phyloP scores from a whole-genome alignment of 1,139 yeast genomes.

The Kodamaea plutei region DNA sequence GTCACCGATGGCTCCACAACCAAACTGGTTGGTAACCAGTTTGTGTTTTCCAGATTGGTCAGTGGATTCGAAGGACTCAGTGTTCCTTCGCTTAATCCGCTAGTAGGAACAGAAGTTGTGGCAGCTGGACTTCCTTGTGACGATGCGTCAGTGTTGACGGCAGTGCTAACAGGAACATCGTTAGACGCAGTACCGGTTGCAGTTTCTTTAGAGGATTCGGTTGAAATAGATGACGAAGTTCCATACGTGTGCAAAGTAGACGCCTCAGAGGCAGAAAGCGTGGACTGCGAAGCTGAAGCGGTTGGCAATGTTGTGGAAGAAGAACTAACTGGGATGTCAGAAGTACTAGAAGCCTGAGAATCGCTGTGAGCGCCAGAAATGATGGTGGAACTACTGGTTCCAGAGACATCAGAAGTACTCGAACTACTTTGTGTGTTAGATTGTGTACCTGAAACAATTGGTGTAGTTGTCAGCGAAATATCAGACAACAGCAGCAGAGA shows the following conservation, averaged over 20 bases:
- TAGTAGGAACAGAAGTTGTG: constrained; percentile 17
- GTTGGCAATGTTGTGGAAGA: constrained; percentile 7
- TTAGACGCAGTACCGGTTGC: constrained; percentile 6
- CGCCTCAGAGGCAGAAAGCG: constrained; percentile 8
- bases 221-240: constrained; percentile 3
- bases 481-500: too few species aligned
- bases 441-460: constrained; percentile 1
- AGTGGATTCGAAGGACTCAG: too few species aligned
- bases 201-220: constrained; percentile 5
- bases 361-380: background rate
- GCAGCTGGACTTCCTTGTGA: constrained; percentile 15
- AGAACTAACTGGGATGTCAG: too few species aligned
- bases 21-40: constrained; percentile 51
- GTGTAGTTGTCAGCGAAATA: too few species aligned
- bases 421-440: too few species aligned
- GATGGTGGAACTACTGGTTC: too few species aligned
- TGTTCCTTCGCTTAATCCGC: too few species aligned
- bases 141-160: constrained; percentile 9
- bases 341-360: constrained; percentile 1
- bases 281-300: constrained; percentile 8
- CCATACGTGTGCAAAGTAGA: constrained; percentile 9
- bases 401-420: too few species aligned
- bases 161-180: constrained; percentile 5
- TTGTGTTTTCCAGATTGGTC: too few species aligned
- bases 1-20: constrained; percentile 30